Percentiles rank a stretch among this genome's conserved stretches.
These are phyloP conservation scores for Agrocybe praecox DNA, from an alignment of 768 basidiomycete species.

Conservation along the genomic window DNA sequence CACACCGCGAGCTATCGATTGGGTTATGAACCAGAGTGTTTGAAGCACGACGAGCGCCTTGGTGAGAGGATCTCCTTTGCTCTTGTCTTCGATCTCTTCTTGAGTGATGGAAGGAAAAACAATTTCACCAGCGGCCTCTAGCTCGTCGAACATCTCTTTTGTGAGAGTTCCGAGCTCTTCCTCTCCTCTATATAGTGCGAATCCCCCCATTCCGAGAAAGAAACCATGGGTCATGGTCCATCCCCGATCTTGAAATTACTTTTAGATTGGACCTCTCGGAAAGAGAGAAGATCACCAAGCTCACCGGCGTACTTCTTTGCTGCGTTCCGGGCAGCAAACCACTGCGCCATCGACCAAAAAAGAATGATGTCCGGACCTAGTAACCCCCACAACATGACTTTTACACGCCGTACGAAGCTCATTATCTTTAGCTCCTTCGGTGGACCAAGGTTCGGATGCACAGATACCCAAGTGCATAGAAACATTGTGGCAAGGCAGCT, in stretches of 20 bases:
- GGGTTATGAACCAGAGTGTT: constrained; percentile 31
- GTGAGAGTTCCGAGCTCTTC: neutral
- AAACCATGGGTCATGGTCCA: constrained; percentile 13
- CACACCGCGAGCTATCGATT: constrained; percentile 23
- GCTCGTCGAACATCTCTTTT: neutral
- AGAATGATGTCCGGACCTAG: constrained; percentile 20
- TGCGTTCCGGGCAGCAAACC: constrained; percentile 7
- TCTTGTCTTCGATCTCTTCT: constrained; percentile 29
- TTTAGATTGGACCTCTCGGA: neutral
- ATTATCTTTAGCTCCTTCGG: neutral
- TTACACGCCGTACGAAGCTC: neutral
- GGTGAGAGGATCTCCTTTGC: constrained; percentile 31
- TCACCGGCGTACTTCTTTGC: neutral
- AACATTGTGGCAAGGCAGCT: constrained; percentile 10
- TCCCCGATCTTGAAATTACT: constrained; percentile 3
- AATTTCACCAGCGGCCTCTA: neutral
- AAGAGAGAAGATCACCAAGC: neutral
- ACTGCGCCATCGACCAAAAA: constrained; percentile 21
- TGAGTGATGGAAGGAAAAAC: constrained; percentile 7
- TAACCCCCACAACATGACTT: constrained; percentile 6
- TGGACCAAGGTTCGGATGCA: constrained; percentile 14
- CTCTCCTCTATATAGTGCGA: neutral
- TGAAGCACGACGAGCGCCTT: constrained; percentile 33
- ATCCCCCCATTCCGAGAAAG: constrained; percentile 17
- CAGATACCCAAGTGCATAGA: constrained; percentile 8